Base-by-base conservation (phyloP, 2,329 filamentous ascomycete genomes). In the Acrocalymma vagum region DNA sequence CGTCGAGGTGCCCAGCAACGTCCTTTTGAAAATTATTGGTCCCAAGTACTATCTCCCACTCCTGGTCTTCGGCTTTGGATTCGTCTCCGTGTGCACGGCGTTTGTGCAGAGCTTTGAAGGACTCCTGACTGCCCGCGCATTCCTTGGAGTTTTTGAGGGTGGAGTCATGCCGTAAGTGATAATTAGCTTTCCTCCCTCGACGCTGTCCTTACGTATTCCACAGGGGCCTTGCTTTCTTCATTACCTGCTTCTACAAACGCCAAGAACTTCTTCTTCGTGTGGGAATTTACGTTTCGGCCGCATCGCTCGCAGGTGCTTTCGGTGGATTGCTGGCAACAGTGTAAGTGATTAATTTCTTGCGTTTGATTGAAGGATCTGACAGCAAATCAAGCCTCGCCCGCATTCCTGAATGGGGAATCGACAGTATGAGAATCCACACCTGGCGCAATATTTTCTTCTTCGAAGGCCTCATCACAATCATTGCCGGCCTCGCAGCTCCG, bases 401-500 rank as follows among this genome's bases (percentile, higher is more conserved):
- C 6, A 78, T 84, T 29, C 80, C 80, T 5, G 55, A 67, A 22
- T 84, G 79, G 78, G 80, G 81, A 1, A 57, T 69, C 6, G 65
- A 61, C 0, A 46, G 64, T 2, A 70, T 70, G 43, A 68, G 56
- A 18, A 72, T 83, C 36, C 69, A 77, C 48, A 77, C 72, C 0
- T 70, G 63, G 65, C 59, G 62, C 21, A 66, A 68, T 33, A 85
- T 85, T 51, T 84, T 84, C 70, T 83, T 84, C 66, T 83, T 85
- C 44, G 81, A 84, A 58, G 82, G 81, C 1, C 60, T 83, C 27
- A 53, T 83, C 46, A 84, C 81, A 8, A 62, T 77, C 15, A 42
- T 79, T 27, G 54, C 78, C 9, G 80, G 78, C 0, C 25, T 74
- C 2, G 42, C 68, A 2, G 77, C 80, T 1, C 79, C 79, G 1